Base-by-base conservation (phyloP, 352 stramenopile species). In the Globisporangium apiculatum region DNA sequence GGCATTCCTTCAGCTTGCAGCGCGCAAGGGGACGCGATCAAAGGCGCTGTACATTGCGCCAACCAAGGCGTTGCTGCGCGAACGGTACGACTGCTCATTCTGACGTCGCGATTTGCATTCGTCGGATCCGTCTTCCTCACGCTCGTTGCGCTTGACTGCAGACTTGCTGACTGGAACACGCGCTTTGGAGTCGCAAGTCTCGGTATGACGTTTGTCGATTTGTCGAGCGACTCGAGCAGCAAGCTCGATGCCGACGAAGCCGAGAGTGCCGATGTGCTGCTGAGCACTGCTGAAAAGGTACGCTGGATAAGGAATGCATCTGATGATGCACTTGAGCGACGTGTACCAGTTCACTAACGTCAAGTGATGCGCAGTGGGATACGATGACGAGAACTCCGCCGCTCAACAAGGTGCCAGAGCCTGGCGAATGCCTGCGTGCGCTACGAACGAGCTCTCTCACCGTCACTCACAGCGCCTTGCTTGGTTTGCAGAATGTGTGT, bases 31-130 rank as follows among this genome's bases (percentile, higher is more conserved):
- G 9, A n/a, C 17, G 35, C 12, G 52, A 48, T 55, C 48, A 4
- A 82, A 80, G 51, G 62, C 61, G 0, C 41, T 85, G 1, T 85
- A 85, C 53, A 67, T 85, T 10, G 69, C 72, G 17, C 75, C 75
- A 10, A 63, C 69, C 17, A 82, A 79, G 41, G 63, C 72, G 7
- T 45, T 85, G 7, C 50, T 82, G n/a, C 70, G 80, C 48, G 72
- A 85, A 51, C 58, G 75, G 75, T 79, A 45, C 2, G 24, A 31
- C 24, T 3, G 24, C 24, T 3, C 24, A 31, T 3, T 31, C 40
- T 37, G 0, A 17, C 48, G 12, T 51, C 4, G 41, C 11, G 55
- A 3, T 7, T 47, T 17, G 5, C 42, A 17, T 17, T 17, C 9
- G 8, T 17, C 24, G 24, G 24, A 31, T 31, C 24, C 24, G 24